A percentile compares a stretch with the other conserved stretches of the same genome.
phyloP scores from a whole-genome alignment of 148 eudicot genomes.

The Chenopodium berlandieri region DNA sequence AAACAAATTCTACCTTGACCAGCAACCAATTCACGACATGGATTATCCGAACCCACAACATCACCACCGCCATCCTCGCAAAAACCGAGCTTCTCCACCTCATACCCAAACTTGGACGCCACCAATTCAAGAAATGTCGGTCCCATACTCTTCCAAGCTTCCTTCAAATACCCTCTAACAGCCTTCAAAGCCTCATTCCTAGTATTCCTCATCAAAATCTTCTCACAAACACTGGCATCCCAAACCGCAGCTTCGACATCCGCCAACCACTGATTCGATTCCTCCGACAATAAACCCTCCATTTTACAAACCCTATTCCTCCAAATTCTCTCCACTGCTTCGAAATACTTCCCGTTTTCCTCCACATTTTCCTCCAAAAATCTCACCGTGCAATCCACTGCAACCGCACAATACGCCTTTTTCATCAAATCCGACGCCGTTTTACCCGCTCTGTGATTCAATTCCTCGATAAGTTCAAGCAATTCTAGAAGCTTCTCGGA shows the following conservation, averaged over 20 bases:
- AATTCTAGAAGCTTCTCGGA: constrained; percentile 43
- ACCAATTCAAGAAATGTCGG: constrained; percentile 56
- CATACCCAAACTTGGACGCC: constrained; percentile 25
- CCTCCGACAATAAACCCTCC: constrained; percentile 47
- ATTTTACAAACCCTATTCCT: constrained; percentile 40
- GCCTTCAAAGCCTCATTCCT: constrained; percentile 46
- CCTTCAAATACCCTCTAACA: constrained; percentile 42
- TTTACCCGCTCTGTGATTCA: constrained; percentile 31
- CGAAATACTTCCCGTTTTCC: constrained; percentile 34
- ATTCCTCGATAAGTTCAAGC: constrained; percentile 45
- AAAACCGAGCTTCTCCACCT: constrained; percentile 9
- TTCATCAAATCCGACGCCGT: constrained; percentile 41
- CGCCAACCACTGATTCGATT: constrained; percentile 40
- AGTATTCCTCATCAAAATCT: constrained; percentile 36
- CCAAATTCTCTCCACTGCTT: constrained; percentile 59
- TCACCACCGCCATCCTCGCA: constrained; percentile 14
- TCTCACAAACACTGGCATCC: constrained; percentile 37
- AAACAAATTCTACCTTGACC: constrained; percentile 24
- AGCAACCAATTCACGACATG: constrained; percentile 9
- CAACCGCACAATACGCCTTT: constrained; percentile 59
- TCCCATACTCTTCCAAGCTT: constrained; percentile 55
- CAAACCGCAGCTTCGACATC: constrained; percentile 54
- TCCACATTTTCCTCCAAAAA: constrained; percentile 30
- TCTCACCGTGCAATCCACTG: constrained; percentile 58
- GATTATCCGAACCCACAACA: constrained; percentile 9